Percentiles rank a stretch among this genome's conserved stretches.
Conservation (phyloP, 345 rosid genomes). For the Moringa oleifera region DNA sequence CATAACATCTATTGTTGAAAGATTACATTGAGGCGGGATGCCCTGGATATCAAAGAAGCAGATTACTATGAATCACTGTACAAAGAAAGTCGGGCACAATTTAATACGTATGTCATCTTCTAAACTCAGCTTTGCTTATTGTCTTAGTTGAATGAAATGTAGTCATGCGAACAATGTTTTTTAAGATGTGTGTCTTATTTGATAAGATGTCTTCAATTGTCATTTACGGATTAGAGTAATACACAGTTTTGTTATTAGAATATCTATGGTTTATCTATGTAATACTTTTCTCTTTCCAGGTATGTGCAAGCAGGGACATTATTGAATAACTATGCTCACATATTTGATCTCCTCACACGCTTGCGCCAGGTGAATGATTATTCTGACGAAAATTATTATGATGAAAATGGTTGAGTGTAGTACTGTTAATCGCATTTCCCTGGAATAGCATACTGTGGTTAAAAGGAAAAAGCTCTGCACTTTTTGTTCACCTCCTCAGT, state of each 20-base stretch:
- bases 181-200: no score
- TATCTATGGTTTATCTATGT: no score
- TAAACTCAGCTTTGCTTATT: slow-evolving; percentile 13
- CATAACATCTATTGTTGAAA: slow-evolving; percentile 24
- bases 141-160: neutral
- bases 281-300: slow-evolving; percentile 41
- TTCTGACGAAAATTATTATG: neutral
- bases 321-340: slow-evolving; percentile 92
- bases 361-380: slow-evolving; percentile 70
- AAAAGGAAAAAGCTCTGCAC: no score
- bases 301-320: slow-evolving; percentile 79
- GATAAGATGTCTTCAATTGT: no score
- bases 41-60: slow-evolving; percentile 71
- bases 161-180: neutral
- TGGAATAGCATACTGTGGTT: no score
- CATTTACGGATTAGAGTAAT: no score
- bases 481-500: neutral
- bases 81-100: slow-evolving; percentile 81
- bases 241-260: no score
- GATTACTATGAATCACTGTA: slow-evolving; percentile 85
- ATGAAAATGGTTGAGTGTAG: no score
- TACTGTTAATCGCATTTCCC: no score
- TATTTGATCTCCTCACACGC: slow-evolving; percentile 94
- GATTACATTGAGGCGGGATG: slow-evolving; percentile 81
- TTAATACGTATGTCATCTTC: slow-evolving; percentile 60